Base-by-base conservation (phyloP, 495 filamentous ascomycete species). In the Venustampulla echinocandica region DNA sequence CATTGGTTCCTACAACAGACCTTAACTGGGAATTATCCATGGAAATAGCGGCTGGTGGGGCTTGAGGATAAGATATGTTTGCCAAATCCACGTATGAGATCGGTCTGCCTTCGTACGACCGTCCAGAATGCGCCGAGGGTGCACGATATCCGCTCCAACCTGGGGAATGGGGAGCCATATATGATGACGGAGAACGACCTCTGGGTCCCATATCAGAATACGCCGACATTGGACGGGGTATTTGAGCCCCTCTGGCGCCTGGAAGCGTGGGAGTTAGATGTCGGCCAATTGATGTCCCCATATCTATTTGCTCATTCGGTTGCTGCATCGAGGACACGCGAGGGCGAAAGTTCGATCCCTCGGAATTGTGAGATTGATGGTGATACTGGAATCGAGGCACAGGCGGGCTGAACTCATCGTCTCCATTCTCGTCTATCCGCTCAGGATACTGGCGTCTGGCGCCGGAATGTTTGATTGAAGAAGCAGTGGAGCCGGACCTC, bases 81-180 rank as follows among this genome's bases (percentile, higher is more conserved):
- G 95, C 73, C 11, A 96, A 70, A 59, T 97, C 88, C 17, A 90
- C 72, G 61, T 90, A 93, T 0, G 92, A 95, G 11, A 77, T 65
- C 1, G 87, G 81, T 34, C 92, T 73, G 27, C 70, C 79, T 45
- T 92, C 87, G 4, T 87, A 83, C 5, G 90, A 90, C 25, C 69
- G 74, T 41, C 73, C 69, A 4, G 80, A 84, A 33, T 83, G 71
- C 7, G 73, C 66, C 1, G 82, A 84, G 4, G 78, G 71, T 4
- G 73, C 69, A 23, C 79, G 77, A 14, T 61, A 71, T 44, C 64
- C 65, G 11, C 17, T 23, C 49, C 45, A 59, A 57, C 63, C 70
- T n/a, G 65, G 75, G 10, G 62, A 75, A 30, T 50, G 64, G 54
- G 66, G 69, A n/a, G 44, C 23, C 30, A 75, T 69, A 27, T 73